These are phyloP conservation scores for Candida tropicalis DNA, from an alignment of 1,139 yeast genomes.

Conservation along the genomic window DNA sequence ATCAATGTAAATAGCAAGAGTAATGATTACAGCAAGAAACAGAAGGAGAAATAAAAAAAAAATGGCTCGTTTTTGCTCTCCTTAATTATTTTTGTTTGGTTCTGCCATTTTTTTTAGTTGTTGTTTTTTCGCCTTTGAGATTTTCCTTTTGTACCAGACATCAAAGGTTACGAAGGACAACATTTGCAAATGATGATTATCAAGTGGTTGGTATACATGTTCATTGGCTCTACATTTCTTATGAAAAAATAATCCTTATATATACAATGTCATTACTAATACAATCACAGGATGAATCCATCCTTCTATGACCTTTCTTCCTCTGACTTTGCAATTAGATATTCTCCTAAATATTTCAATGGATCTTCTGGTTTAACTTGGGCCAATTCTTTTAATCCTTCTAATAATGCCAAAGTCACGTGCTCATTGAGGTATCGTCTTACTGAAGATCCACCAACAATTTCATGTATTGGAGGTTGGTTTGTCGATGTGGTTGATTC, in stretches of 20 bases:
- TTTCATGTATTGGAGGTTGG: constrained; percentile 44
- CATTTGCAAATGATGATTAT: too few species aligned
- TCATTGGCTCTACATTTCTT: too few species aligned
- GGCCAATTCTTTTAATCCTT: constrained; percentile 68
- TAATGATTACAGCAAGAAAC: too few species aligned
- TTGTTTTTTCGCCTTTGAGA: neutral
- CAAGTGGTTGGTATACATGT: too few species aligned
- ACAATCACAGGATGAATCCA: neutral
- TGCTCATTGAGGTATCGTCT: constrained; percentile 76
- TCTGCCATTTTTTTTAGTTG: neutral
- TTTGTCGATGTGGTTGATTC: constrained; percentile 9
- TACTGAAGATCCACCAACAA: constrained; percentile 81
- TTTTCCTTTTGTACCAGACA: too few species aligned
- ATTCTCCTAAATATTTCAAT: constrained; percentile 68
- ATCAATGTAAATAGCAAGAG: neutral
- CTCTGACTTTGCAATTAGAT: constrained; percentile 55
- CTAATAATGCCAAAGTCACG: constrained; percentile 66
- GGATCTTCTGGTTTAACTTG: constrained; percentile 69
- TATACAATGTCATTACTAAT: too few species aligned
- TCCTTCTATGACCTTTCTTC: constrained; percentile 16
- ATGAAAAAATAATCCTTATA: too few species aligned
- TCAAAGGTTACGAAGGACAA: too few species aligned
- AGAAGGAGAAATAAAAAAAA: too few species aligned
- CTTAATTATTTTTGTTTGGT: too few species aligned
- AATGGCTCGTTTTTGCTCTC: too few species aligned